Conservation (phyloP, 306 rosid genomes). For the Bauhinia variegata region DNA sequence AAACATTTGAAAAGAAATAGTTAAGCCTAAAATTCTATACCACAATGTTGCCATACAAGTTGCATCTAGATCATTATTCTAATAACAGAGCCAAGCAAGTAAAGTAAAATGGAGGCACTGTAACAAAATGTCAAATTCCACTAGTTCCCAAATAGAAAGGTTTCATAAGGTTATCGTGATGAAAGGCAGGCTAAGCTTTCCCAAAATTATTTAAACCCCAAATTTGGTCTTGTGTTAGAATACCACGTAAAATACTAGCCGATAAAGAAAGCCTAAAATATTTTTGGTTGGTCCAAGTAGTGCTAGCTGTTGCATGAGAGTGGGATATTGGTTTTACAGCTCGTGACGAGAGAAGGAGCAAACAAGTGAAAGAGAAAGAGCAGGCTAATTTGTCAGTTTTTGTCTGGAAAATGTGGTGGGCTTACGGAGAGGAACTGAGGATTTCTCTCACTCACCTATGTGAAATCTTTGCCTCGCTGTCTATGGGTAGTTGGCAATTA, state of each 20-base stretch:
- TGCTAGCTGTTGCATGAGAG: constrained; percentile 51
- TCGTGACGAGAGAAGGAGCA: constrained; percentile 81
- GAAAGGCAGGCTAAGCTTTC: constrained; percentile 29
- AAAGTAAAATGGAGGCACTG: not conserved
- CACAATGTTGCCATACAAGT: too few species aligned
- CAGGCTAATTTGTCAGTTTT: constrained; percentile 52
- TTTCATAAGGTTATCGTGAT: constrained; percentile 35
- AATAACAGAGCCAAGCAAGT: constrained; percentile 6
- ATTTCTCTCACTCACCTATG: constrained; percentile 41
- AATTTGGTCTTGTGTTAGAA: constrained; percentile 26
- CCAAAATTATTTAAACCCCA: constrained; percentile 30
- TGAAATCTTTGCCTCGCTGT: constrained; percentile 62
- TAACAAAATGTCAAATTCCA: not conserved
- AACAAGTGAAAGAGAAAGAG: constrained; percentile 5
- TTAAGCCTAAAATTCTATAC: too few species aligned
- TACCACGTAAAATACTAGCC: constrained; percentile 44
- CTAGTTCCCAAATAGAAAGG: constrained; percentile 18
- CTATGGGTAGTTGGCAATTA: constrained; percentile 52
- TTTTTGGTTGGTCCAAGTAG: constrained; percentile 50
- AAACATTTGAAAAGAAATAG: too few species aligned
- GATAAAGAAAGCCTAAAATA: constrained; percentile 2
- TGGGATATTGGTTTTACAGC: constrained; percentile 54
- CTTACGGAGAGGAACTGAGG: constrained; percentile 9
- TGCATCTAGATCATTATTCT: too few species aligned
- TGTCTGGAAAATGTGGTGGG: constrained; percentile 41